phyloP scores from a whole-genome alignment of 148 eudicot species.

The Fagopyrum homotropicum region DNA sequence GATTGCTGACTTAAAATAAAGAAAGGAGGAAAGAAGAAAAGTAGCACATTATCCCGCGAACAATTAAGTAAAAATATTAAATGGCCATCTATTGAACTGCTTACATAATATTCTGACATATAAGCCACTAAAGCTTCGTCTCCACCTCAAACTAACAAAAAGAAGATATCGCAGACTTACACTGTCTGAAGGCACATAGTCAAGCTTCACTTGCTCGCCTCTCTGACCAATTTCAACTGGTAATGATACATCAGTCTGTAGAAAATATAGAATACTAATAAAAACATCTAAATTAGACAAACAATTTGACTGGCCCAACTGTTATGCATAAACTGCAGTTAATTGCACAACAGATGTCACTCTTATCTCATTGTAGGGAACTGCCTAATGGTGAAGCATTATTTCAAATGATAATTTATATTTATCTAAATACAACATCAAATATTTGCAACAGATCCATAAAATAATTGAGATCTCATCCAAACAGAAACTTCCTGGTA shows the following conservation, averaged over 20 bases:
- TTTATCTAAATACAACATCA: background rate
- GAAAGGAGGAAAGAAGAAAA: background rate
- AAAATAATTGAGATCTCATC: background rate
- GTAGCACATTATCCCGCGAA: background rate
- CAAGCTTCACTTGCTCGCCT: constrained; percentile 38
- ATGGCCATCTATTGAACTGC: background rate
- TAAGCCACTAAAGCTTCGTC: background rate
- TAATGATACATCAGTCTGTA: constrained; percentile 35
- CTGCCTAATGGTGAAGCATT: background rate
- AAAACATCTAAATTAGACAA: constrained; percentile 4
- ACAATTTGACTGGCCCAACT: background rate
- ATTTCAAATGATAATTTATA: background rate
- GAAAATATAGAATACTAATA: constrained; percentile 10
- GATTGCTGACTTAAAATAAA: background rate
- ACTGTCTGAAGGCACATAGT: constrained; percentile 19
- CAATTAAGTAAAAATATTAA: background rate
- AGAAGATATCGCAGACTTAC: constrained; percentile 25
- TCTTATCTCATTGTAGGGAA: background rate
- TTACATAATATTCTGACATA: background rate
- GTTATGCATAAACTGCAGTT: background rate
- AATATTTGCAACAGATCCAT: background rate
- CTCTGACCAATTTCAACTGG: constrained; percentile 19
- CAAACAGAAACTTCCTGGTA: background rate
- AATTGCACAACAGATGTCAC: background rate
- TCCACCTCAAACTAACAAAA: background rate